Percentiles rank a stretch among this genome's conserved stretches.
phyloP scores from a whole-genome alignment of 768 basidiomycete genomes.

The Termitomyces heimii region DNA sequence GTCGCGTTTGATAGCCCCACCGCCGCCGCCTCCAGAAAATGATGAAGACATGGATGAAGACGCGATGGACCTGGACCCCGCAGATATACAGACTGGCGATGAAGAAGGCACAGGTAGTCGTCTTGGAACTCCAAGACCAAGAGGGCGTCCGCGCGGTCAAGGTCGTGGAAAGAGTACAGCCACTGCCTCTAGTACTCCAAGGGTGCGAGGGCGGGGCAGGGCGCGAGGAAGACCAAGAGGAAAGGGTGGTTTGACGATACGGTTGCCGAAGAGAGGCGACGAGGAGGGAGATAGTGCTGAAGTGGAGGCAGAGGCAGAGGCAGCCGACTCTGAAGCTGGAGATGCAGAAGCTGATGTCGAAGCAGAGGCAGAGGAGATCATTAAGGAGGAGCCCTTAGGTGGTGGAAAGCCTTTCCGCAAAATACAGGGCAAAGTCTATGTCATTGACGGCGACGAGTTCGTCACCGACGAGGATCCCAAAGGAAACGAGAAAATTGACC shows the following conservation, averaged over 20 bases:
- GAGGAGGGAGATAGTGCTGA: constrained; percentile 28
- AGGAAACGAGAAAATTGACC: constrained; percentile 91
- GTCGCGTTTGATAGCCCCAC: constrained; percentile 14
- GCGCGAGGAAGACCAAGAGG: constrained; percentile 25
- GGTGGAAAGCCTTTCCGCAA: constrained; percentile 67
- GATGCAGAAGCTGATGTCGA: constrained; percentile 27
- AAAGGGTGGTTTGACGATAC: constrained; percentile 21
- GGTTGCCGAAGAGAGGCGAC: constrained; percentile 23
- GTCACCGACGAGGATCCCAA: constrained; percentile 76
- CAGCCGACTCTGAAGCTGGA: constrained; percentile 25
- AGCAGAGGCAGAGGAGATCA: constrained; percentile 26
- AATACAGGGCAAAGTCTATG: constrained; percentile 68
- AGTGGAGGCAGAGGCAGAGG: constrained; percentile 31
- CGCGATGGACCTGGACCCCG: constrained; percentile 31
- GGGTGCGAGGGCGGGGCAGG: constrained; percentile 32
- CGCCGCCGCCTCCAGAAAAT: constrained; percentile 19
- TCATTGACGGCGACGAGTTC: constrained; percentile 88
- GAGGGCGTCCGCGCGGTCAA: constrained; percentile 39
- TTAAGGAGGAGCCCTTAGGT: constrained; percentile 36
- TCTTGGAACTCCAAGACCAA: constrained; percentile 26
- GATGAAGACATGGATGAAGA: constrained; percentile 29
- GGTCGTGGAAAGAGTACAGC: constrained; percentile 30
- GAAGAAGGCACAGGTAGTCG: constrained; percentile 18
- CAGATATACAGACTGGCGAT: constrained; percentile 25
- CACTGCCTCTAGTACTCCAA: constrained; percentile 22